These are phyloP conservation scores for Hydnum rufescens DNA, from an alignment of 768 basidiomycete genomes.

Conservation along the genomic window DNA sequence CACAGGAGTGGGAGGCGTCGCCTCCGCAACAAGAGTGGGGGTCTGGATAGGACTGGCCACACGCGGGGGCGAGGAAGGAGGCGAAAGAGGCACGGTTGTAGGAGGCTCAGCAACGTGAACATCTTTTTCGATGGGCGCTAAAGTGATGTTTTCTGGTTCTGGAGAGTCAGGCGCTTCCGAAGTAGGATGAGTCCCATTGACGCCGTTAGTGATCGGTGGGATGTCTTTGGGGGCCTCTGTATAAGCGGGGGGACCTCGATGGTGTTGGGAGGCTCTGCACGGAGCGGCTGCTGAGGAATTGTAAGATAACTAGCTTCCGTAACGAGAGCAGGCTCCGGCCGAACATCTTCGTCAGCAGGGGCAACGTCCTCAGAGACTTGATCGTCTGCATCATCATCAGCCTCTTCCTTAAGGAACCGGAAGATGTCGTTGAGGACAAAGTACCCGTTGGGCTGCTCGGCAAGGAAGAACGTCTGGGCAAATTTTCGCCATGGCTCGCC, in stretches of 20 bases:
- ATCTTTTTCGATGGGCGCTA: constrained; percentile 10
- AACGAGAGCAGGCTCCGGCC: constrained; percentile 1
- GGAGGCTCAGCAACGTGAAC: constrained; percentile 13
- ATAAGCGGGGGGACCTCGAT: not conserved
- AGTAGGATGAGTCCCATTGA: not conserved
- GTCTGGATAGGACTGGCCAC: constrained; percentile 14
- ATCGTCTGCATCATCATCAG: constrained; percentile 57
- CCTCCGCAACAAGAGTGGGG: constrained; percentile 13
- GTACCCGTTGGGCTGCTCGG: constrained; percentile 97
- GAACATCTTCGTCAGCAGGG: constrained; percentile 17
- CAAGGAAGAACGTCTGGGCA: constrained; percentile 98
- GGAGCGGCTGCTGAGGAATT: not conserved
- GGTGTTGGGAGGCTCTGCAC: not conserved
- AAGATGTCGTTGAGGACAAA: constrained; percentile 99
- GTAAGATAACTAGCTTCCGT: not conserved
- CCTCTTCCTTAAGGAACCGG: constrained; percentile 95
- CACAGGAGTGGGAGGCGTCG: constrained; percentile 20
- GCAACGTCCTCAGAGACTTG: constrained; percentile 23
- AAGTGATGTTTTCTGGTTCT: constrained; percentile 17
- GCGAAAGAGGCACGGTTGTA: constrained; percentile 16
- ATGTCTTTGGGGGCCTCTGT: not conserved
- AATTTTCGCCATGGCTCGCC: constrained; percentile 92
- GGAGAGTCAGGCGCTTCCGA: not conserved
- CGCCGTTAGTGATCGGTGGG: not conserved
- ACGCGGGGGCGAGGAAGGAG: constrained; percentile 18